Evolutionary conservation across 352 stramenopile species (phyloP).

Genomic region (Hyaloperonospora arabidopsidis): DNA sequence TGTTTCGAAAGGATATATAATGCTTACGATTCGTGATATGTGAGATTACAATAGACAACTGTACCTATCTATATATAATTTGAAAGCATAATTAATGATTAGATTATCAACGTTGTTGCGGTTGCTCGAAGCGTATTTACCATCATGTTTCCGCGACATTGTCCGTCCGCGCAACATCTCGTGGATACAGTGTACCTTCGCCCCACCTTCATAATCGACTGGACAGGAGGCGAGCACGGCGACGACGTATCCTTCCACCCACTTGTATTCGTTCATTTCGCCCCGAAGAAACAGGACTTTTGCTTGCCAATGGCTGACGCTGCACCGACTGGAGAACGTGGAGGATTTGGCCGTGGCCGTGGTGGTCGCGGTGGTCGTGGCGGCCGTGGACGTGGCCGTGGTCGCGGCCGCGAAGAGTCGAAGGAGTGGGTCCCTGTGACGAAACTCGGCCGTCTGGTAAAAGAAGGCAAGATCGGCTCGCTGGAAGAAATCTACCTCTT

Average conservation of each 20-base stretch:
- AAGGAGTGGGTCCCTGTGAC: constrained; percentile 99
- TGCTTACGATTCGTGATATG: too few relatives aligned
- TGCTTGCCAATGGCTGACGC: constrained; percentile 63
- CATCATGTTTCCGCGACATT: too few relatives aligned
- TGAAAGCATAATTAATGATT: too few relatives aligned
- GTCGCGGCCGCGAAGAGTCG: constrained; percentile 82
- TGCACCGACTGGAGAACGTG: constrained; percentile 79
- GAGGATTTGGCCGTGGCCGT: constrained; percentile 90
- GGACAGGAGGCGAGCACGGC: constrained; percentile 17
- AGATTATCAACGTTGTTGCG: too few relatives aligned
- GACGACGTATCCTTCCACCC: neutral
- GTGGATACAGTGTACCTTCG: constrained; percentile 21
- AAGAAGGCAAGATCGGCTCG: constrained; percentile 98
- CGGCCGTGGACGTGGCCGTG: constrained; percentile 71
- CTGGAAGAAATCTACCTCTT: constrained; percentile 99
- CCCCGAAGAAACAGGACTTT: constrained; percentile 50
- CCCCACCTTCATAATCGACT: constrained; percentile 30
- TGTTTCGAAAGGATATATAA: too few relatives aligned
- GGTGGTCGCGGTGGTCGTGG: constrained; percentile 71
- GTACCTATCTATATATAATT: too few relatives aligned
- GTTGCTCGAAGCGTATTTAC: too few relatives aligned
- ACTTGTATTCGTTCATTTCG: constrained; percentile 80
- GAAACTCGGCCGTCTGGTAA: constrained; percentile 99
- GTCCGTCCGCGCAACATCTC: too few relatives aligned
- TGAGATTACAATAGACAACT: too few relatives aligned